Conservation (phyloP, 768 basidiomycete species). For the Heimioporus sp. region DNA sequence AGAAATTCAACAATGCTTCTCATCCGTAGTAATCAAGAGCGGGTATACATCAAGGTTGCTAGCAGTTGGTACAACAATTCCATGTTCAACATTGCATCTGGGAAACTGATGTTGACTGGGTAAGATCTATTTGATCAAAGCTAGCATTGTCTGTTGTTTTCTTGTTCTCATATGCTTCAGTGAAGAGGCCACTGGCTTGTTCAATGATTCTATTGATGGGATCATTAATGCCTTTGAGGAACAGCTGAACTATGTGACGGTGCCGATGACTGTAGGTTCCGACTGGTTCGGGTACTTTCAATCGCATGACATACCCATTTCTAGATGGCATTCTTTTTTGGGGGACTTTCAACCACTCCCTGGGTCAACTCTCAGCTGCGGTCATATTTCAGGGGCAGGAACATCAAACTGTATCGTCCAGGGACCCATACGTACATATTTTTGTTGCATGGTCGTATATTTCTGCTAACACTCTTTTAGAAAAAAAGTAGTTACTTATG, state of each 20-base stretch:
- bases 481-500: too few species aligned
- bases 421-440: too few species aligned
- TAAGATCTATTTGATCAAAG: neutral
- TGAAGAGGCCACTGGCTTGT: slow-evolving; percentile 9
- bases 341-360: slow-evolving; percentile 5
- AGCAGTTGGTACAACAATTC: neutral
- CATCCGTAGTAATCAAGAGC: slow-evolving; percentile 7
- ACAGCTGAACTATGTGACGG: slow-evolving; percentile 1
- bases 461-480: too few species aligned
- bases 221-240: slow-evolving; percentile 11
- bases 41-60: slow-evolving; percentile 9
- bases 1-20: neutral
- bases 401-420: too few species aligned
- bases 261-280: neutral
- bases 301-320: neutral
- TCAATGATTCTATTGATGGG: slow-evolving; percentile 5
- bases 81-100: neutral
- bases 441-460: too few species aligned
- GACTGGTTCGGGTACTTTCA: neutral
- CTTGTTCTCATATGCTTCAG: neutral
- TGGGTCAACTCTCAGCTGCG: slow-evolving; percentile 9
- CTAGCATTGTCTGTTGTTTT: neutral
- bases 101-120: slow-evolving; percentile 14
- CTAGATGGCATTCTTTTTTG: slow-evolving; percentile 14
- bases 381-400: slow-evolving; percentile 5